These are phyloP conservation scores for Ottelia alismoides DNA, from an alignment of 106 monocot species.

Conservation along the genomic window DNA sequence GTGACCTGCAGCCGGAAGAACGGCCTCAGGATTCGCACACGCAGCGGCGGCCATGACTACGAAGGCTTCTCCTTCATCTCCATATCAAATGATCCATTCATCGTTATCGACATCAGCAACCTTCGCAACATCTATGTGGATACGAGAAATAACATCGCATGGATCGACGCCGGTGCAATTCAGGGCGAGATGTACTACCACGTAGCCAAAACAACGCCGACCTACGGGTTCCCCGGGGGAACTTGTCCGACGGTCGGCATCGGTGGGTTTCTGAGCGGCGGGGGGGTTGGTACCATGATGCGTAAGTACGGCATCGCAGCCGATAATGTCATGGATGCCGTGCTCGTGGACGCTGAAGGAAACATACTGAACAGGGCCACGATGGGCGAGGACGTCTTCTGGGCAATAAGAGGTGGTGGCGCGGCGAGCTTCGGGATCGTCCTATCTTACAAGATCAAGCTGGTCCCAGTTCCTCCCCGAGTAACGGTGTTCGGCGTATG, in stretches of 20 bases:
- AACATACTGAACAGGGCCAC: conserved; percentile 11
- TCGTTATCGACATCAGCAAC: conserved; percentile 14
- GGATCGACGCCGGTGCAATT: conserved; percentile 29
- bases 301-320: conserved; percentile 17
- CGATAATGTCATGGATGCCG: conserved; percentile 20
- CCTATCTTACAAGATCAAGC: conserved; percentile 11
- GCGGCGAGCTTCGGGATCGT: conserved; percentile 25
- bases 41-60: conserved; percentile 43
- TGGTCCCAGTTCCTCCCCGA: conserved; percentile 11
- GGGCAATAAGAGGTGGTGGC: conserved; percentile 45
- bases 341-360: conserved; percentile 13
- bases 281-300: conserved; percentile 18
- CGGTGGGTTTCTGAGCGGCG: conserved; percentile 29
- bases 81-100: background rate
- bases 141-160: background rate
- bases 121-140: conserved; percentile 7
- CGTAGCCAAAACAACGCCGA: conserved; percentile 5
- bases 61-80: conserved; percentile 33
- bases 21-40: conserved; percentile 9
- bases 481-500: conserved; percentile 14
- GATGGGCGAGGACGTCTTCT: conserved; percentile 55
- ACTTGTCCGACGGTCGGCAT: conserved; percentile 20
- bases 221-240: conserved; percentile 21
- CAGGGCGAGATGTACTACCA: conserved; percentile 28
- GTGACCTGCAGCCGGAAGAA: conserved; percentile 9